Evolutionary conservation across 2,329 filamentous ascomycete genomes (phyloP).

Genomic region (Zymoseptoria crescenta): DNA sequence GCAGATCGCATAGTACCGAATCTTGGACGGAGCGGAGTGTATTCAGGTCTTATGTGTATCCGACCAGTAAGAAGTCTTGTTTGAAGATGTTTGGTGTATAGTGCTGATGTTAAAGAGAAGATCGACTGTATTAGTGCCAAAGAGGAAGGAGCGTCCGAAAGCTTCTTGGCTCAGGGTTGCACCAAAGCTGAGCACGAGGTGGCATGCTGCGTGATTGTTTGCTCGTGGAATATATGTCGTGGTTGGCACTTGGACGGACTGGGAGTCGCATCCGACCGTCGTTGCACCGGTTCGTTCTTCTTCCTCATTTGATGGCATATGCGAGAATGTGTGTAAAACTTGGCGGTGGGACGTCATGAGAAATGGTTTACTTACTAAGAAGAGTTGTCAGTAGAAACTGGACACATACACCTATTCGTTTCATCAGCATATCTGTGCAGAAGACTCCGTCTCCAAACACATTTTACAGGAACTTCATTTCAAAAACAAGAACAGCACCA

Average conservation of each 20-base stretch:
- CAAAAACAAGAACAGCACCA: too few relatives aligned
- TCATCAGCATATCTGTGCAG: not conserved
- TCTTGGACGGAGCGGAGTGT: not conserved
- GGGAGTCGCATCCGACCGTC: conserved; percentile 8
- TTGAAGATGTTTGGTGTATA: not conserved
- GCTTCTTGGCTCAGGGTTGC: not conserved
- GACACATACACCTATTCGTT: not conserved
- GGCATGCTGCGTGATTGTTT: not conserved
- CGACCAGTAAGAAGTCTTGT: conserved; percentile 1
- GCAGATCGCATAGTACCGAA: not conserved
- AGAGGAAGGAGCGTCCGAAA: not conserved
- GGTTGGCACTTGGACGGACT: conserved; percentile 6
- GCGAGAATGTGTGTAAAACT: not conserved
- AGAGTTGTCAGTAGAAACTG: not conserved
- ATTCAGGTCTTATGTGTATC: not conserved
- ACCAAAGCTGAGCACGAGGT: not conserved
- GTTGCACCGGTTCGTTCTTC: conserved; percentile 4
- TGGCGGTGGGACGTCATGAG: not conserved
- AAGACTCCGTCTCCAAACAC: too few relatives aligned
- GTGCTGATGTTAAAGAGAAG: not conserved
- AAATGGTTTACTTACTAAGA: not conserved
- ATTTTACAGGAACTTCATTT: too few relatives aligned
- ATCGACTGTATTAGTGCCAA: not conserved
- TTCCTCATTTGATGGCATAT: not conserved
- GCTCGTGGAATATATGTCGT: conserved; percentile 4